These are phyloP conservation scores for Mucor plumbeus DNA, from an alignment of 371 early-diverging fungal species.

Conservation along the genomic window DNA sequence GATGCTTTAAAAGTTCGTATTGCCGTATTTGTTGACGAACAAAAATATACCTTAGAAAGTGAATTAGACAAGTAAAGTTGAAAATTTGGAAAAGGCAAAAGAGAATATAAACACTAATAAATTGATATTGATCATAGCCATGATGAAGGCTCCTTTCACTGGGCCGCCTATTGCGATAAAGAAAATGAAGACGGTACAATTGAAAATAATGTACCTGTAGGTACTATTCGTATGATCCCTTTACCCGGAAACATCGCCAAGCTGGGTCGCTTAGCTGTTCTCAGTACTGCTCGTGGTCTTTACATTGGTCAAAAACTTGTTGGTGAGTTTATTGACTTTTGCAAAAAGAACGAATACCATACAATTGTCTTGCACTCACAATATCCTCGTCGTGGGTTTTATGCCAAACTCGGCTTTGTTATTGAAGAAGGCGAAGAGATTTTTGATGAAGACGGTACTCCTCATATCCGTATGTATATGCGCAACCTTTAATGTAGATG, in stretches of 20 bases:
- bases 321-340: constrained; percentile 27
- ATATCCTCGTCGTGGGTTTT: constrained; percentile 46
- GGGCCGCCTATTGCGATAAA: constrained; percentile 39
- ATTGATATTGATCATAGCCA: not conserved
- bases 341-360: constrained; percentile 18
- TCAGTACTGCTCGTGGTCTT: constrained; percentile 43
- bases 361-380: constrained; percentile 43
- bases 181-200: constrained; percentile 9
- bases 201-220: constrained; percentile 35
- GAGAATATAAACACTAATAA: not conserved
- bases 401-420: constrained; percentile 47
- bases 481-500: not conserved
- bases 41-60: constrained; percentile 39
- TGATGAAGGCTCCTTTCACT: constrained; percentile 34
- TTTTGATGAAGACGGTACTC: constrained; percentile 49
- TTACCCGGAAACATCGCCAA: constrained; percentile 31
- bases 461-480: constrained; percentile 49
- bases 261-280: constrained; percentile 51
- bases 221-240: constrained; percentile 40
- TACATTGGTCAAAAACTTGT: constrained; percentile 39
- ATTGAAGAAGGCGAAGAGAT: constrained; percentile 40
- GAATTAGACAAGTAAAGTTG: constrained; percentile 47
- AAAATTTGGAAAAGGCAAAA: no score
- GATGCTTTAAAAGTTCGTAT: constrained; percentile 44
- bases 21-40: constrained; percentile 52